These are phyloP conservation scores for Dichomitus squalens DNA, from an alignment of 1,284 basidiomycete species.

Conservation along the genomic window DNA sequence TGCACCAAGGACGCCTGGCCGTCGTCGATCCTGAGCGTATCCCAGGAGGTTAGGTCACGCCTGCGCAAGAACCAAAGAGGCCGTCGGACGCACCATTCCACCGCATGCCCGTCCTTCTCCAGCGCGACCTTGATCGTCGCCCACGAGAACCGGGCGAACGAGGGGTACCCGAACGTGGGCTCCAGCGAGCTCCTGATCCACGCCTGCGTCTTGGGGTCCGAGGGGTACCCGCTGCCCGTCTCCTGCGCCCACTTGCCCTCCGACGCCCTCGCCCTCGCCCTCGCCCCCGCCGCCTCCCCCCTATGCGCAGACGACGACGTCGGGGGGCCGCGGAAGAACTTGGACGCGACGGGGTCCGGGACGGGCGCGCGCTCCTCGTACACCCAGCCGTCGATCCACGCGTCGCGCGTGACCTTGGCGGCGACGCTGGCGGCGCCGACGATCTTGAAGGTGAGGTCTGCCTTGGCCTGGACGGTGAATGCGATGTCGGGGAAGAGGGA, in stretches of 20 bases:
- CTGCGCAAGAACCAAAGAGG: too few species aligned
- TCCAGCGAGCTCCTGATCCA: slow-evolving; percentile 84
- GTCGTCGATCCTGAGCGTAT: slow-evolving; percentile 70
- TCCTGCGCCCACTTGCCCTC: slow-evolving; percentile 41
- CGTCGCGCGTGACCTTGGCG: slow-evolving; percentile 95
- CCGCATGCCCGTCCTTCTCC: slow-evolving; percentile 77
- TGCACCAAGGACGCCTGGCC: slow-evolving; percentile 74
- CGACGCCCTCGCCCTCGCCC: slow-evolving; percentile 3
- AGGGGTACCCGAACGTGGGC: slow-evolving; percentile 92
- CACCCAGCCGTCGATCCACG: slow-evolving; percentile 86
- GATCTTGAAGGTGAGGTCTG: slow-evolving; percentile 94
- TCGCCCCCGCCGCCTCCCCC: background rate
- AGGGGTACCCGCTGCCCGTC: slow-evolving; percentile 86
- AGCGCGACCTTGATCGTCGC: slow-evolving; percentile 88
- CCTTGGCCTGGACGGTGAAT: slow-evolving; percentile 92
- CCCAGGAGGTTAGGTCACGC: too few species aligned
- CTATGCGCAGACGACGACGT: background rate
- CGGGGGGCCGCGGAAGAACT: background rate
- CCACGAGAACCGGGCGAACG: slow-evolving; percentile 94
- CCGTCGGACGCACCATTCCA: slow-evolving; percentile 69
- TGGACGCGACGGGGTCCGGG: background rate
- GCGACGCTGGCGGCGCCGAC: slow-evolving; percentile 97
- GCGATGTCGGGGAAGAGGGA: slow-evolving; percentile 79
- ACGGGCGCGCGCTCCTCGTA: slow-evolving; percentile 57
- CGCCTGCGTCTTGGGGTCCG: slow-evolving; percentile 91